Conservation (phyloP, 176 grass and related monocot species). For the Phragmites australis region DNA sequence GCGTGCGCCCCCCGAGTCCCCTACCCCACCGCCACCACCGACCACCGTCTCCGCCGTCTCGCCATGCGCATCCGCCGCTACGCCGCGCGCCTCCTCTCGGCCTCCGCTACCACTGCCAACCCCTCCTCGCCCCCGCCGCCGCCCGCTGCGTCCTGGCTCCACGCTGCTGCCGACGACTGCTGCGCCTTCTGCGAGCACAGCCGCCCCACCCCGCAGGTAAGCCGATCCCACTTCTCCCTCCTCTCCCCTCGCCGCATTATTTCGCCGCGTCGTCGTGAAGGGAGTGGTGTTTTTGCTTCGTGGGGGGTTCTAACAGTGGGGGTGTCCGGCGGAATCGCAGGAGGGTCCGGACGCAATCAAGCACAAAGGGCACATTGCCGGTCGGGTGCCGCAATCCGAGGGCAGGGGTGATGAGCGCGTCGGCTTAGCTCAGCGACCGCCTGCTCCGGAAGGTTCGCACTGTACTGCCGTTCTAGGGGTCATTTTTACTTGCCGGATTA, state of each 20-base stretch:
- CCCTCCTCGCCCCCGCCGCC: slow-evolving; percentile 16
- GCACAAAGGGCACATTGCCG: slow-evolving; percentile 38
- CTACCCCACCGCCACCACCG: background rate
- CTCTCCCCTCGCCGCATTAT: slow-evolving; percentile 31
- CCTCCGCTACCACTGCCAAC: background rate
- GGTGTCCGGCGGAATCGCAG: slow-evolving; percentile 30
- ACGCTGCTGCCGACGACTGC: slow-evolving; percentile 46
- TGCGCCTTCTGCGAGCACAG: slow-evolving; percentile 52
- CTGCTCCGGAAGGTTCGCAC: slow-evolving; percentile 40
- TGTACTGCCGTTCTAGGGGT: background rate
- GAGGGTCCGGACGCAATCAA: slow-evolving; percentile 36
- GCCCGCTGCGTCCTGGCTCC: slow-evolving; percentile 44
- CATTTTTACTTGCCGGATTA: background rate
- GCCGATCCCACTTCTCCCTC: background rate
- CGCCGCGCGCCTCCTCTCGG: slow-evolving; percentile 57
- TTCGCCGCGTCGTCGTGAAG: background rate
- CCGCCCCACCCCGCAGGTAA: slow-evolving; percentile 42
- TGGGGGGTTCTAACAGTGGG: slow-evolving; percentile 18
- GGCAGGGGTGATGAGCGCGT: background rate
- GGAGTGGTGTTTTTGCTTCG: background rate
- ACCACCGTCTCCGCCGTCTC: background rate
- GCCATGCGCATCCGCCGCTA: slow-evolving; percentile 68
- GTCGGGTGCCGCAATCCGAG: slow-evolving; percentile 6
- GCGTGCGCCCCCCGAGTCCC: background rate
- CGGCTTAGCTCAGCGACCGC: background rate